Percentiles rank a stretch among this genome's conserved stretches.
Evolutionary conservation across 768 basidiomycete species (phyloP).

Genomic region (Suillus brevipes): DNA sequence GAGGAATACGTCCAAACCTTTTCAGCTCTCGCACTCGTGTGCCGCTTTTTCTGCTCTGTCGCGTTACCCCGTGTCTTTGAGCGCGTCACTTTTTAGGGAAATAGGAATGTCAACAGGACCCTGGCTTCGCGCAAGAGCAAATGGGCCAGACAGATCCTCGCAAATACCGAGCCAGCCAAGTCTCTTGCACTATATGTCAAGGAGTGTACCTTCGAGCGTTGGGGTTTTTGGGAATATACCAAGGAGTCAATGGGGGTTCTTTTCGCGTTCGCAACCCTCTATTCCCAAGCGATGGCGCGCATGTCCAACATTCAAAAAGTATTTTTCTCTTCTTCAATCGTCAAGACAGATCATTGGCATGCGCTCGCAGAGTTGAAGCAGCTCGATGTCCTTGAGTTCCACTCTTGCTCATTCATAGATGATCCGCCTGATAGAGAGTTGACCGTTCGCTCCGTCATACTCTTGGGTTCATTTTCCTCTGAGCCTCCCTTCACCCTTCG

Average conservation of each 20-base stretch:
- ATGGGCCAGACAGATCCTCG: constrained; percentile 32
- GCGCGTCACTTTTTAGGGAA: constrained; percentile 23
- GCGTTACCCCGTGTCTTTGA: constrained; percentile 43
- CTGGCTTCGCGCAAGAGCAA: not conserved
- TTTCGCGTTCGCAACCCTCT: constrained; percentile 3
- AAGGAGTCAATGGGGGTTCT: constrained; percentile 1
- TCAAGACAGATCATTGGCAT: constrained; percentile 18
- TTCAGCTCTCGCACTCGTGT: constrained; percentile 39
- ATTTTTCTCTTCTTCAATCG: constrained; percentile 10
- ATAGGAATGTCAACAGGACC: constrained; percentile 17
- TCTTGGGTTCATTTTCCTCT: not conserved
- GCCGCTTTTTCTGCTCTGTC: constrained; percentile 42
- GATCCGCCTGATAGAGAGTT: constrained; percentile 1
- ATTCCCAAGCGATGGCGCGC: constrained; percentile 8
- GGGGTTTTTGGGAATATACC: not conserved
- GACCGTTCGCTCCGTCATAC: not conserved
- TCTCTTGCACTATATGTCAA: constrained; percentile 34
- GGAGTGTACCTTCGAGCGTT: constrained; percentile 16
- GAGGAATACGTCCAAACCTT: constrained; percentile 15
- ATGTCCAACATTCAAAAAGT: constrained; percentile 23
- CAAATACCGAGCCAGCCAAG: constrained; percentile 26
- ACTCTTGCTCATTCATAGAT: not conserved
- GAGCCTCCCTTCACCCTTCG: not conserved
- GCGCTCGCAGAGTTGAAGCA: constrained; percentile 11
- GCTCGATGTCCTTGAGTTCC: constrained; percentile 22